Conservation (phyloP, 1,284 basidiomycete genomes). For the Microbotryum saponariae region DNA sequence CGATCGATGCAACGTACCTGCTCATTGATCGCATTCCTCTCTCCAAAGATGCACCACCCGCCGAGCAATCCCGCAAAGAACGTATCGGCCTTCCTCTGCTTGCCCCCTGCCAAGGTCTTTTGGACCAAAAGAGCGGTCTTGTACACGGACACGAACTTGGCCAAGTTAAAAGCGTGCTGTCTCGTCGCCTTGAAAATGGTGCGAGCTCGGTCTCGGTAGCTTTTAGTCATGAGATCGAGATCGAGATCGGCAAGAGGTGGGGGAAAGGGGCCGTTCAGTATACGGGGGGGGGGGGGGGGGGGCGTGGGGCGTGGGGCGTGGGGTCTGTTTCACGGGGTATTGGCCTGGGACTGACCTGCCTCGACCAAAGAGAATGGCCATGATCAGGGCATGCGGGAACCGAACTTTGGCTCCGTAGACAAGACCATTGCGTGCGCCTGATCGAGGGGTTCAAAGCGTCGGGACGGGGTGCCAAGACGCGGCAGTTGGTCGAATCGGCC, state of each 20-base stretch:
- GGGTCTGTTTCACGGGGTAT: not conserved
- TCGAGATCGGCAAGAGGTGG: not conserved
- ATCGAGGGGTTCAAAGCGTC: conserved; percentile 8
- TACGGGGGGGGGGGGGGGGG: too few species aligned
- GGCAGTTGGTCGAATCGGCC: too few species aligned
- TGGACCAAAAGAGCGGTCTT: conserved; percentile 77
- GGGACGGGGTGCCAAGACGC: not conserved
- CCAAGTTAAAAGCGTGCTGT: conserved; percentile 78
- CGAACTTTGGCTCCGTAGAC: conserved; percentile 66
- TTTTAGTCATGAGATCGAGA: conserved; percentile 36
- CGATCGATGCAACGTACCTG: conserved; percentile 56
- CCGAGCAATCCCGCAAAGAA: conserved; percentile 87
- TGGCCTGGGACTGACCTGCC: conserved; percentile 15
- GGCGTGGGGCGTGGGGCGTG: not conserved
- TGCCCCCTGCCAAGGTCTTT: conserved; percentile 53
- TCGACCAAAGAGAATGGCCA: conserved; percentile 79
- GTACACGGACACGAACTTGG: conserved; percentile 89
- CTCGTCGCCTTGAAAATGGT: conserved; percentile 80
- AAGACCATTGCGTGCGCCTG: conserved; percentile 78
- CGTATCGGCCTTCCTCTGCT: conserved; percentile 71
- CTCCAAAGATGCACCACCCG: conserved; percentile 88
- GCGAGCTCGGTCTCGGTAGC: conserved; percentile 59
- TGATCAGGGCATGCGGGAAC: conserved; percentile 97
- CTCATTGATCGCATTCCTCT: conserved; percentile 93
- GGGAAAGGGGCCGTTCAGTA: not conserved